These are phyloP conservation scores for Zizania latifolia DNA, from an alignment of 176 grass and related monocot species.

Conservation along the genomic window DNA sequence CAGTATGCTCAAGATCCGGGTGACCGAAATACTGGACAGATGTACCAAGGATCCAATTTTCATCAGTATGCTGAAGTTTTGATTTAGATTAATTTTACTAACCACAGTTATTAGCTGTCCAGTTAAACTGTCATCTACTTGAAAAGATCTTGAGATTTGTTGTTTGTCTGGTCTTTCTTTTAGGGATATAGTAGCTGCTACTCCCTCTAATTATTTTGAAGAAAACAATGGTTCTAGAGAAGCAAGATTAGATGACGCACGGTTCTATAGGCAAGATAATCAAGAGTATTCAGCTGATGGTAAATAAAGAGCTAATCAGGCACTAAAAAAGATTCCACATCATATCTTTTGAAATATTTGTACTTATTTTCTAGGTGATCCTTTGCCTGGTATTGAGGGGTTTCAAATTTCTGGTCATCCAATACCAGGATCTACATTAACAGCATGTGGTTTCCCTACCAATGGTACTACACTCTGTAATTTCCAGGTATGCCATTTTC, in stretches of 20 bases:
- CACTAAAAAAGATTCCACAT: conserved; percentile 1
- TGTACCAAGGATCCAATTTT: conserved; percentile 23
- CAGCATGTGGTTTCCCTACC: conserved; percentile 66
- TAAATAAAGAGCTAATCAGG: conserved; percentile 39
- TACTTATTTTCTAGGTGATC: conserved; percentile 43
- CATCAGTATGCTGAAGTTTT: conserved; percentile 31
- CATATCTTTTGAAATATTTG: conserved; percentile 39
- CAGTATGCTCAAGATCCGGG: conserved; percentile 39
- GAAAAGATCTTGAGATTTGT: conserved; percentile 19
- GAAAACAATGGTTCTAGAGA: conserved; percentile 43
- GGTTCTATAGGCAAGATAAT: conserved; percentile 35
- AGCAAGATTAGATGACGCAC: conserved; percentile 30
- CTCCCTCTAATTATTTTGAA: conserved; percentile 48
- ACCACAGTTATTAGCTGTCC: background rate
- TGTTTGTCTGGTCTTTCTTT: conserved; percentile 19
- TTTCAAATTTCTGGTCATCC: conserved; percentile 88
- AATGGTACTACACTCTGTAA: conserved; percentile 95
- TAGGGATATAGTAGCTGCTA: conserved; percentile 52
- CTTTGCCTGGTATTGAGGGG: conserved; percentile 64
- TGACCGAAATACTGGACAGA: conserved; percentile 32
- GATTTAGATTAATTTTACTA: background rate
- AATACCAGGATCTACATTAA: conserved; percentile 53
- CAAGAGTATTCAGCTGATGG: conserved; percentile 54
- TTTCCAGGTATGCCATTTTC: conserved; percentile 71
- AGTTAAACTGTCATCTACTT: background rate